Evolutionary conservation across 768 basidiomycete species (phyloP), one percentile per base, ranked within the genome.

Genomic region (Xerocomus potaroensis): DNA sequence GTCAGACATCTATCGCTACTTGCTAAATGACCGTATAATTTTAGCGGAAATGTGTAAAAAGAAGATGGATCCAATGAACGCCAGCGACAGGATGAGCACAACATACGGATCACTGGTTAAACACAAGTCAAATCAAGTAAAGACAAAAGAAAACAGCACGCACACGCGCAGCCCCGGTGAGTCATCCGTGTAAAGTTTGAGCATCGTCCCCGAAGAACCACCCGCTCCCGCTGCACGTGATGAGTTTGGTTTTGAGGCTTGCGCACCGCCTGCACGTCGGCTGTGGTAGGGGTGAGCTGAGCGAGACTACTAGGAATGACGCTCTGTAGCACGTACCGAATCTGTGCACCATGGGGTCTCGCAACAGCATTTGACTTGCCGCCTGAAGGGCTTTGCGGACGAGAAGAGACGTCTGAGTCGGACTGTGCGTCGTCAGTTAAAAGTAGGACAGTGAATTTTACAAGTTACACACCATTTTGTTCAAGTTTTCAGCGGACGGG

Each of bases 11-110:
- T 14, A 41, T 23, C 12, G 26, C 11, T 76, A 93, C 69, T 91
- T 92, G 55, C 89, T 85, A 69, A 95, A 91, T 37, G 83, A 81
- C 53, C 89, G 84, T 67, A 95, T 90, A 66, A 95, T 76, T 73
- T 95, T 95, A 57, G 93, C 91, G 35, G 91, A 87, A 66, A 96
- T 95, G 68, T 97, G 94, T 33, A 96, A 86, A 84, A 95, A 96
- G 82, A 97, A 96, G 65, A 96, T 95, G 48, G 92, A 95, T 31
- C 85, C 93, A 71, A 97, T 96, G 77, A 97, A 97, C 16, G 90
- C 90, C 43, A 97, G 80, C 29, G 94, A 95, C 16, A 97, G 82
- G 58, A 97, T 87, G 50, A 97, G 83, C 54, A 96, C 93, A 58
- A 96, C 93, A 73, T 91, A 97, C 4, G 94, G 94, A 69, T 97